phyloP scores from a whole-genome alignment of 768 basidiomycete genomes.

The Lactarius pseudohatsudake region DNA sequence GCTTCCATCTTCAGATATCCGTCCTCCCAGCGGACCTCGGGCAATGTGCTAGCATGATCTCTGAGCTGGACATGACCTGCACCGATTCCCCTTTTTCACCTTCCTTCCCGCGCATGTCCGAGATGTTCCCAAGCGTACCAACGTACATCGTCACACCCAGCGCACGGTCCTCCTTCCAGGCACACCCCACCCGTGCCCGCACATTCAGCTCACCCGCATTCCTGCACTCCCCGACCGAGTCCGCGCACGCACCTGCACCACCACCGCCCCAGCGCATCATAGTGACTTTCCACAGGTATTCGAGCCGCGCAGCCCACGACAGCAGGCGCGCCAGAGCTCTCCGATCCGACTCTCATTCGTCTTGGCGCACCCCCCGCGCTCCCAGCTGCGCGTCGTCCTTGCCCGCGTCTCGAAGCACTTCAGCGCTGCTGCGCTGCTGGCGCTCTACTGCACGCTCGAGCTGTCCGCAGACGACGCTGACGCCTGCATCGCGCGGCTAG shows the following conservation, averaged over 20 bases:
- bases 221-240: not conserved
- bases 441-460: constrained; percentile 34
- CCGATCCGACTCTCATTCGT: constrained; percentile 25
- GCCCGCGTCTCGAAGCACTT: constrained; percentile 33
- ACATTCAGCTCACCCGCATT: constrained; percentile 23
- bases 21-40: constrained; percentile 31
- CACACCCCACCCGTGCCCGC: constrained; percentile 10
- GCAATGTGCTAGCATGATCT: constrained; percentile 27
- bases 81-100: constrained; percentile 8
- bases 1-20: constrained; percentile 29
- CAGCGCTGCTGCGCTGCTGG: constrained; percentile 28
- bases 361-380: constrained; percentile 28
- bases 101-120: not conserved
- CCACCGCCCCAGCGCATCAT: not conserved
- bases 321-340: constrained; percentile 15
- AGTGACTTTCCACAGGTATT: not conserved
- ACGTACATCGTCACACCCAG: not conserved
- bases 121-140: not conserved
- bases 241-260: not conserved
- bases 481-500: constrained; percentile 34
- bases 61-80: constrained; percentile 3
- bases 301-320: constrained; percentile 10
- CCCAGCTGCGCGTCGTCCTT: constrained; percentile 30
- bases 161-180: not conserved
- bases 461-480: constrained; percentile 20